These are phyloP conservation scores for Plasmopara viticola DNA, from an alignment of 352 stramenopile species.

Conservation along the genomic window DNA sequence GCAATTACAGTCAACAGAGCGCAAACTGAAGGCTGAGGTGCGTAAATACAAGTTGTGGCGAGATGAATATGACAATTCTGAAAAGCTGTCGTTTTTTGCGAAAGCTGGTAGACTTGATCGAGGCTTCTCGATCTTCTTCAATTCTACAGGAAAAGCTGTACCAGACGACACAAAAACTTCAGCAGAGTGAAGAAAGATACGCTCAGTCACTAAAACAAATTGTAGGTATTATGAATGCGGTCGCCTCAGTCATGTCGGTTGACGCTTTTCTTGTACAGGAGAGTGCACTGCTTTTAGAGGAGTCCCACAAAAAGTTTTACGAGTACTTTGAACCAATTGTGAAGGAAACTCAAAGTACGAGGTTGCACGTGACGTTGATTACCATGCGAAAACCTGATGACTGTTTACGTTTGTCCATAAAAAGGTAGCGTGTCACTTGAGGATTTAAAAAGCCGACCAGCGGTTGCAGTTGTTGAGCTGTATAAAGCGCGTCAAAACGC, in stretches of 20 bases:
- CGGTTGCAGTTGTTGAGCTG: slow-evolving; percentile 40
- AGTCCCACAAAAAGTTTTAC: slow-evolving; percentile 37
- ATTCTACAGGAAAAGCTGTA: slow-evolving; percentile 61
- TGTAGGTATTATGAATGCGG: slow-evolving; percentile 22
- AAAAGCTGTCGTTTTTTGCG: slow-evolving; percentile 2
- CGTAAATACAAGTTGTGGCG: not conserved
- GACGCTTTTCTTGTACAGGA: slow-evolving; percentile 22
- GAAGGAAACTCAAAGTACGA: slow-evolving; percentile 38
- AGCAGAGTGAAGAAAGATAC: slow-evolving; percentile 48
- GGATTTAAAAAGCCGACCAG: slow-evolving; percentile 37
- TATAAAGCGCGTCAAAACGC: slow-evolving; percentile 54
- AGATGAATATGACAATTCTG: not conserved
- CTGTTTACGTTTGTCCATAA: slow-evolving; percentile 4
- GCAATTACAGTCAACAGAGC: slow-evolving; percentile 51
- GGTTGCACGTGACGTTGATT: not conserved
- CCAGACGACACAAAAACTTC: slow-evolving; percentile 43
- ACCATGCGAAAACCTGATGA: slow-evolving; percentile 3
- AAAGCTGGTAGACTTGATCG: slow-evolving; percentile 61
- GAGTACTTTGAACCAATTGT: slow-evolving; percentile 45
- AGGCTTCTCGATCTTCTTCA: slow-evolving; percentile 52
- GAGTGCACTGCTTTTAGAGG: slow-evolving; percentile 32
- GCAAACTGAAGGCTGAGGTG: slow-evolving; percentile 70
- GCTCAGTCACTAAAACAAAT: slow-evolving; percentile 37
- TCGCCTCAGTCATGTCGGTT: not conserved
- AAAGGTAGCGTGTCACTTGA: slow-evolving; percentile 36